Evolutionary conservation across 257 asterid genomes (phyloP), one percentile per base, ranked within the genome.

Genomic region (Solanum sitiens): DNA sequence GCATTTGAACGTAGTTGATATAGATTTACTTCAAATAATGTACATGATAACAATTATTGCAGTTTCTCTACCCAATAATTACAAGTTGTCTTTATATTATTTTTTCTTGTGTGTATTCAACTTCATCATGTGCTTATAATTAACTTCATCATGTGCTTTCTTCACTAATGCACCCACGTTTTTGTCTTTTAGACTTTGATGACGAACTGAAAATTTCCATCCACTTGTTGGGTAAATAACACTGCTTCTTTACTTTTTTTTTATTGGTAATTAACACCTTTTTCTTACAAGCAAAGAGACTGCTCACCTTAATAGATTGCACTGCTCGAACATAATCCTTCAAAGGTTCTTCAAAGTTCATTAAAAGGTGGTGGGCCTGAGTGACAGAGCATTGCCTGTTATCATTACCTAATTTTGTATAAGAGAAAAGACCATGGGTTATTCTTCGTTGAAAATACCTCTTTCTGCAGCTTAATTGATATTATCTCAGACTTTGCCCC

Each of bases 291-390:
- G 85, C 72, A 88, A 85, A 45, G 76, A 86, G 87, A 50, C 61
- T 83, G 79, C 91, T 94, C 87, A 94, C 99, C 96, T 97, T 97
- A 86, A 97, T 94, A 88, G 99, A 97, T 89, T 97, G 99, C 89
- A 97, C 98, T 30, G 99, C 96, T 65, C 96, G 98, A 87, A 96
- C 98, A 92, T 96, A 97, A 90, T 96, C 99, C 90, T 96, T 96
- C 89, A 97, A 84, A 87, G 99, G 99, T 91, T 96, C 99, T 91
- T 97, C 99, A 87, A 97, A 97, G 86, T 92, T 94, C 99, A 97
- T 97, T 92, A 96, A 89, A 90, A 97, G 96, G 90, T 94, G 92
- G 89, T 97, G 98, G 89, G 99, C 99, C 99, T 97, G 92, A 88
- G 87, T 83, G 56, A 35, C 70, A 42, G 32, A 37, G 47, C 42